Percentiles rank a stretch among this genome's conserved stretches.
Evolutionary conservation across 805 yeast genomes (phyloP).

Genomic region (Phaffomyces opuntiae): DNA sequence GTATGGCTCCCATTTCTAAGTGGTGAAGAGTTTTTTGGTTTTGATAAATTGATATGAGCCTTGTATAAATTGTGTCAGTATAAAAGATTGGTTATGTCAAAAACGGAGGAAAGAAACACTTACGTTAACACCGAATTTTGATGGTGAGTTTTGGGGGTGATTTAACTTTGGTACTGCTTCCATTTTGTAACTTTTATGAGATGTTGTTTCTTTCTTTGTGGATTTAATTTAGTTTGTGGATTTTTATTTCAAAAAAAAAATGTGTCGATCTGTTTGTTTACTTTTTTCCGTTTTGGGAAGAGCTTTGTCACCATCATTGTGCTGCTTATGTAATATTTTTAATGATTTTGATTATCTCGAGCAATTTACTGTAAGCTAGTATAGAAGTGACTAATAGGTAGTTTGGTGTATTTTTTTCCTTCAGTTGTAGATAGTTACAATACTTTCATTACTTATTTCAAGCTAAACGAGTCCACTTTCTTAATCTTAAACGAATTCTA

Average conservation of each 20-base stretch:
- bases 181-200: not conserved
- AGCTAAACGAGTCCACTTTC: too few relatives aligned
- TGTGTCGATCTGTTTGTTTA: constrained; percentile 3
- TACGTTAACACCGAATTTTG: not conserved
- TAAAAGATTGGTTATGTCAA: not conserved
- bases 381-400: too few relatives aligned
- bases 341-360: not conserved
- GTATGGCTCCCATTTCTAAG: constrained; percentile 10
- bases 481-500: too few relatives aligned
- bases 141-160: not conserved
- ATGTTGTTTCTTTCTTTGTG: too few relatives aligned
- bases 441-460: too few relatives aligned
- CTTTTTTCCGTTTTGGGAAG: constrained; percentile 3
- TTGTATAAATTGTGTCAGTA: too few relatives aligned
- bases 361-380: too few relatives aligned
- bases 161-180: not conserved
- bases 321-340: not conserved
- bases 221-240: not conserved
- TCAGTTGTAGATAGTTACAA: too few relatives aligned
- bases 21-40: constrained; percentile 11
- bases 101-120: not conserved
- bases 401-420: too few relatives aligned
- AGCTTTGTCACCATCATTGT: not conserved
- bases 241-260: not conserved
- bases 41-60: too few relatives aligned